Evolutionary conservation across 2,329 filamentous ascomycete species (phyloP), one percentile per base, ranked within the genome.

Genomic region (Pleoardoris graminearum): DNA sequence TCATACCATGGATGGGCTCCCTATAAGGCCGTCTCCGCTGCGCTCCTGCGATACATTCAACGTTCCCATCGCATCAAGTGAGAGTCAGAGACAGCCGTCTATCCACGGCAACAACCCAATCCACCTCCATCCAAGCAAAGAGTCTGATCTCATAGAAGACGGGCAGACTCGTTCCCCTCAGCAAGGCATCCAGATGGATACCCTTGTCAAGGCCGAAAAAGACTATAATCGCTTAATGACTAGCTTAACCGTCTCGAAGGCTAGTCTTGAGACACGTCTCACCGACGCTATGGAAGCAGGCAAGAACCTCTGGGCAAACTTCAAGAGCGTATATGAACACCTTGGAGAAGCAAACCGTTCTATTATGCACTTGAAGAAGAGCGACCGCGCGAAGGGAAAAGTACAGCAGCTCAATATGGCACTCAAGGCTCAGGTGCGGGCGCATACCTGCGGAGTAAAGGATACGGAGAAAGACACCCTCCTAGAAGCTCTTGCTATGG

Each of bases 331-430:
- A 3, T 12, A 23, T 17, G 11, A 39, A 19, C 30, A 59, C 8
- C 32, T 60, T 3, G 42, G 50, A 7, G 48, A 62, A 12, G 30
- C 48, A 2, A 22, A 46, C 3, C 52, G 52, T 12, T 39, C 29
- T 2, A 47, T 57, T 3, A 30, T 30, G 19, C 50, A 39, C 3
- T 42, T 63, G 5, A 54, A 55, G 42, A 59, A 58, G 37, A 59
- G 54, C 37, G 59, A 62, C n/a, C 53, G 55, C 12, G 37, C 49
- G 7, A 65, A 63, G 17, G 59, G 44, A 4, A 62, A 59, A 29
- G 37, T 62, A 8, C 50, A 49, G 37, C 55, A 63, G 54, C 55
- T 53, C 0, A 63, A 62, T 33, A 36, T 63, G 16, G 47, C 32
- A 12, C 39, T 61, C 11, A 61, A 65, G 38, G 52, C 55, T 1